A percentile compares a stretch with the other conserved stretches of the same genome.
These are phyloP conservation scores for Helicocarpus griseus DNA, from an alignment of 2,329 filamentous ascomycete species.

Conservation along the genomic window DNA sequence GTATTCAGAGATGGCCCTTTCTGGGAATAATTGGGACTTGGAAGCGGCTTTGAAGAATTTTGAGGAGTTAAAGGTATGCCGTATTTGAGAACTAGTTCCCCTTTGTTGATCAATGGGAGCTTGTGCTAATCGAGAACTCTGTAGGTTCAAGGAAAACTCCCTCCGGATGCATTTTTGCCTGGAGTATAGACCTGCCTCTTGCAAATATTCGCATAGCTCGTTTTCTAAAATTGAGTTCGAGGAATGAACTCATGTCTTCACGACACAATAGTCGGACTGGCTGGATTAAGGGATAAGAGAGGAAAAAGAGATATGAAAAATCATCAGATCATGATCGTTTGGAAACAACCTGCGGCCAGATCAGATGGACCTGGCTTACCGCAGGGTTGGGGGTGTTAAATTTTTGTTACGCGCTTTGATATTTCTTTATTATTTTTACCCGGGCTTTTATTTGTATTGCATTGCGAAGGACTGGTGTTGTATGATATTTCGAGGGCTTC, in stretches of 20 bases:
- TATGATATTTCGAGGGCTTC: background rate
- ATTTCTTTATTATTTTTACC: background rate
- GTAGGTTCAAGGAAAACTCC: conserved; percentile 13
- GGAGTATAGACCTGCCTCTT: conserved; percentile 6
- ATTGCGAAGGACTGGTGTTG: background rate
- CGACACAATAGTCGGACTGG: background rate
- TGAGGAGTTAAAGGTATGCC: conserved; percentile 58
- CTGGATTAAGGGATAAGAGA: background rate
- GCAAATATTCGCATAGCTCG: background rate
- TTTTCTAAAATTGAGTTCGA: background rate
- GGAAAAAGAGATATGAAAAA: background rate
- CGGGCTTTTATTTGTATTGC: background rate
- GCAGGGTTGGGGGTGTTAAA: background rate
- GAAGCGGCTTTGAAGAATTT: conserved; percentile 66
- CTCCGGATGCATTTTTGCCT: conserved; percentile 13
- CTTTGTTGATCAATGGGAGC: background rate
- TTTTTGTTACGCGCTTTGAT: background rate
- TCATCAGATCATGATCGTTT: background rate
- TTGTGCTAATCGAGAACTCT: background rate
- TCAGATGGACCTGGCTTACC: too few species aligned
- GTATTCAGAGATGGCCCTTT: conserved; percentile 72
- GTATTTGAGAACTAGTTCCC: conserved; percentile 18
- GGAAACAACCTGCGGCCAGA: background rate
- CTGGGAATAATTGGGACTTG: conserved; percentile 71
- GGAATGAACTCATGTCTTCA: background rate